These are phyloP conservation scores for Raphanus raphanistrum DNA, from an alignment of 345 rosid genomes.

Conservation along the genomic window DNA sequence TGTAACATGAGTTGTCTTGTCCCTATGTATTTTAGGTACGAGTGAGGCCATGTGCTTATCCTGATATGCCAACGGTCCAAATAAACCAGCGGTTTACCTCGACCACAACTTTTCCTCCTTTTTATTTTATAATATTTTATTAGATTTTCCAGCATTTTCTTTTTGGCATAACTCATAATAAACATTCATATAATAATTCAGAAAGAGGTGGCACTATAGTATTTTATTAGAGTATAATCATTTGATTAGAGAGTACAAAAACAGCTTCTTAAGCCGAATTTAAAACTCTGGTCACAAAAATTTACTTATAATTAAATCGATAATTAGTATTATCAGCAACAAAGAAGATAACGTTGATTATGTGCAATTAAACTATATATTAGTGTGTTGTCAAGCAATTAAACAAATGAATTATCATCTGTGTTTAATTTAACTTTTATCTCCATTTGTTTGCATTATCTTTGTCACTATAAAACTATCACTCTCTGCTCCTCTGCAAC, in stretches of 20 bases:
- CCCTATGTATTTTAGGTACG: conserved; percentile 12
- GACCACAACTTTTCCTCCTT: conserved; percentile 31
- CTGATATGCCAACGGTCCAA: conserved; percentile 32
- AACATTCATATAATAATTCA: neutral
- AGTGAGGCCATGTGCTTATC: conserved; percentile 39
- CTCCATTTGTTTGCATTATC: neutral
- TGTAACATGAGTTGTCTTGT: conserved; percentile 14
- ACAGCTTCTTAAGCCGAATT: neutral
- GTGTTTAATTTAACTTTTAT: neutral
- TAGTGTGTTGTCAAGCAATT: neutral
- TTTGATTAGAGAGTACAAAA: neutral
- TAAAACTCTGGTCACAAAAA: neutral
- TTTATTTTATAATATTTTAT: neutral
- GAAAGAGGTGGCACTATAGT: neutral
- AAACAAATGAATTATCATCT: neutral
- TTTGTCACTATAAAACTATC: neutral
- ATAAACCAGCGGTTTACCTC: conserved; percentile 32
- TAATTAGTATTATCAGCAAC: neutral
- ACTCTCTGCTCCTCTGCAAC: neutral
- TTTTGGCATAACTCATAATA: neutral
- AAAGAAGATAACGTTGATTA: neutral
- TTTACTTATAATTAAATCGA: neutral
- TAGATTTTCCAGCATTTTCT: neutral
- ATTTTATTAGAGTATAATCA: neutral
- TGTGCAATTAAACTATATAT: neutral